Conservation (phyloP, 2,329 filamentous ascomycete species). For the Aspergillus fumigatus region DNA sequence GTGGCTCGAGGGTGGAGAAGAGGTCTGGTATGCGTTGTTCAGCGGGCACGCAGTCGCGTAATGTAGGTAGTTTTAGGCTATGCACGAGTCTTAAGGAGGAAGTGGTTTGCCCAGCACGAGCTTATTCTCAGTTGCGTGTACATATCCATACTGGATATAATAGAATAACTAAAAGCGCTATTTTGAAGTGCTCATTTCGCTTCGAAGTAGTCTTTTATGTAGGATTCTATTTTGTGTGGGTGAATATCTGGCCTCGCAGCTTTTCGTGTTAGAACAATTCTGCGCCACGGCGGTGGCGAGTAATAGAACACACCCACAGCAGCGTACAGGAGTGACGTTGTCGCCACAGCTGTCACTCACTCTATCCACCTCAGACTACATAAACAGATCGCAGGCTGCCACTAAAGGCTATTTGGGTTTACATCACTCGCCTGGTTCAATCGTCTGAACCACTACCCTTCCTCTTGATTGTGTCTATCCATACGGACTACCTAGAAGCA, state of each 20-base stretch:
- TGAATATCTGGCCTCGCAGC: background rate
- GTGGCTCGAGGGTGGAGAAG: constrained; percentile 32
- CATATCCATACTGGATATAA: too few species aligned
- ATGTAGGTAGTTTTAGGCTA: background rate
- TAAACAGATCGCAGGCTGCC: background rate
- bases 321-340: background rate
- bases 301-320: background rate
- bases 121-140: too few species aligned
- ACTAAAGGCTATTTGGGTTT: too few species aligned
- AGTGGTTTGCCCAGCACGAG: too few species aligned
- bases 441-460: background rate
- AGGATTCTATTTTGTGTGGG: background rate
- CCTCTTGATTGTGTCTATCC: background rate
- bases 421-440: background rate
- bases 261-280: background rate
- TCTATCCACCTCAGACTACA: background rate
- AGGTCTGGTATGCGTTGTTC: constrained; percentile 5
- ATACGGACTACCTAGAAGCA: background rate
- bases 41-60: background rate
- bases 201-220: background rate
- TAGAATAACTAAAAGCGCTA: background rate
- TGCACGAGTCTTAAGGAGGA: too few species aligned
- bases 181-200: background rate
- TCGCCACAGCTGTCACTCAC: background rate
- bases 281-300: background rate